Conservation (phyloP, 2,329 filamentous ascomycete species). For the Alternaria consortialis region DNA sequence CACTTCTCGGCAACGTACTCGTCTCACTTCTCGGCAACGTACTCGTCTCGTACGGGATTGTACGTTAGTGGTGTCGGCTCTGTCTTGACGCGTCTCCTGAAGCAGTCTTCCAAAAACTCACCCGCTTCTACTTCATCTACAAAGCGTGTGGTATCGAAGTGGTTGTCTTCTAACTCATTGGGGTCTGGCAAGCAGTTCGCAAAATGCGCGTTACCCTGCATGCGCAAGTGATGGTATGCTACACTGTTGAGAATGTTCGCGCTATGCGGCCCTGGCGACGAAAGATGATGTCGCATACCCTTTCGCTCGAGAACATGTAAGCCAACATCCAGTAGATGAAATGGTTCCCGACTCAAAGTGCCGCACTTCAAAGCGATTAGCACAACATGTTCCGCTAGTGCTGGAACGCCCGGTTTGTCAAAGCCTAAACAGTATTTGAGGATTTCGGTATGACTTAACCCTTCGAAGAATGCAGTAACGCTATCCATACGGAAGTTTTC, state of each 20-base stretch:
- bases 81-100: not conserved
- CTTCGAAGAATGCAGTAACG: not conserved
- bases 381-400: not conserved
- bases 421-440: constrained; percentile 10
- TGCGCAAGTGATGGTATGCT: not conserved
- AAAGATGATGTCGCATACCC: not conserved
- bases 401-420: not conserved
- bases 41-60: not conserved
- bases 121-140: not conserved
- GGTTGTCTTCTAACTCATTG: not conserved
- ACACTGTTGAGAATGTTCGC: not conserved
- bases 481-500: not conserved
- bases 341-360: not conserved
- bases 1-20: not conserved
- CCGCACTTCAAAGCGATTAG: not conserved
- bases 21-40: not conserved
- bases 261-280: not conserved
- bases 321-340: not conserved
- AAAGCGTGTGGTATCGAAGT: not conserved
- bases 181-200: not conserved
- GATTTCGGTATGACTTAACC: not conserved
- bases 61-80: not conserved
- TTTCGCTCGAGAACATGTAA: not conserved
- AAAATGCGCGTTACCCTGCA: not conserved
- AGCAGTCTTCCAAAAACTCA: not conserved